Base-by-base conservation (phyloP, 352 stramenopile species). In the Blastocystis sp. region DNA sequence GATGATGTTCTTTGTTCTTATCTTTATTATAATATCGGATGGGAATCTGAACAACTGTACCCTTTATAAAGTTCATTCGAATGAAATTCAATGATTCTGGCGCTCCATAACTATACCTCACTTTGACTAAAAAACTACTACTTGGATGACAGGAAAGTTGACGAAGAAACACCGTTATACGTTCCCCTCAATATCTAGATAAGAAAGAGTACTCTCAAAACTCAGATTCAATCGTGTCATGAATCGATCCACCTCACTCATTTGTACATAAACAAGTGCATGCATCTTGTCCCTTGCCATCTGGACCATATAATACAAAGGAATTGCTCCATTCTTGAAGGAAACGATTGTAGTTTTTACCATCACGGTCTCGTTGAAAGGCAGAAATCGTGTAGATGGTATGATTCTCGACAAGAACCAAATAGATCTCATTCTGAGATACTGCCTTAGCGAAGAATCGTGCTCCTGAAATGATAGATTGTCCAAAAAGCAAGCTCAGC, bases 21-120 rank as follows among this genome's bases (percentile, higher is more conserved):
- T n/a, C n/a, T n/a, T n/a, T n/a, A n/a, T 83, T 83, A 35, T 83
- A 83, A 29, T 69, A 65, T 4, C 57, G 52, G 32, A 83, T 69
- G 71, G 71, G 71, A 52, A 83, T 83, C 57, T 83, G 52, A 14
- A 69, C 57, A 11, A 42, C 21, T 4, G 71, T 83, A 4, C 71
- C 71, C 57, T 16, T 83, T 27, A 46, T 46, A 21, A 66, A 42
- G 57, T 83, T 83, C 24, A 52, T 67, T 0, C 71, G 71, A n/a
- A 83, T 42, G 32, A 83, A 83, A 42, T 83, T 83, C 19, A 83
- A 42, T 14, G 7, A 29, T 27, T 69, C 57, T 4, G 71, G 43
- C 21, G 6, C 11, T 83, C 71, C 16, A 52, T 83, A 5, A 51
- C 71, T 83, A 83, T 19, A 3, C n/a, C 27, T n/a, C 19, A 24